Percentiles rank a stretch among this genome's conserved stretches.
These are phyloP conservation scores for Tulasnella sp. DNA, from an alignment of 768 basidiomycete species.

Conservation along the genomic window DNA sequence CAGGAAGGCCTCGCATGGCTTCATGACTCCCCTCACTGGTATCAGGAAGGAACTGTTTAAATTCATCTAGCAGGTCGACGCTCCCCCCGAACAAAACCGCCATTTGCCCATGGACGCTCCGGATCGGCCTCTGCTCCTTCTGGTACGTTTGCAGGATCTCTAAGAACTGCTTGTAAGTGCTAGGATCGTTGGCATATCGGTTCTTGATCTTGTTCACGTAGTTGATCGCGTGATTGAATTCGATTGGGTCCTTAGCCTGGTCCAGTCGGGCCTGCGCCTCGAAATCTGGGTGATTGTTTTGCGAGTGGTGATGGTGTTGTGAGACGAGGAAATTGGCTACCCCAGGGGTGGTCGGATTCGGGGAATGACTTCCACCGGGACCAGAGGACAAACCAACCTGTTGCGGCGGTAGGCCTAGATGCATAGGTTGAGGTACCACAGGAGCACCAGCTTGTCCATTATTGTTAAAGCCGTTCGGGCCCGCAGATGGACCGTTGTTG, in stretches of 20 bases:
- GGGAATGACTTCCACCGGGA: conserved; percentile 5
- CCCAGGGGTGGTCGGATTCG: conserved; percentile 14
- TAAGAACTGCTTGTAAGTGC: conserved; percentile 83
- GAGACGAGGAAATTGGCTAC: conserved; percentile 2
- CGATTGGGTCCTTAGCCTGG: conserved; percentile 23
- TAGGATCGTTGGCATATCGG: conserved; percentile 77
- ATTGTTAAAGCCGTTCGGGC: neutral
- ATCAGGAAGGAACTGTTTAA: conserved; percentile 22
- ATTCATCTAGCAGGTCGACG: conserved; percentile 54
- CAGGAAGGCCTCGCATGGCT: too few species aligned
- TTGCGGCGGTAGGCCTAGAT: conserved; percentile 1
- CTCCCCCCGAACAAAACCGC: conserved; percentile 72
- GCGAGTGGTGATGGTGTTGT: neutral
- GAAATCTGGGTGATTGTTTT: neutral
- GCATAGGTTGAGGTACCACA: neutral
- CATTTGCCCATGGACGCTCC: conserved; percentile 63
- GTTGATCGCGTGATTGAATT: conserved; percentile 91
- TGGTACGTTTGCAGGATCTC: conserved; percentile 84
- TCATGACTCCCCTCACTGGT: conserved; percentile 7
- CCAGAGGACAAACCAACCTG: neutral
- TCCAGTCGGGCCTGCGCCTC: neutral
- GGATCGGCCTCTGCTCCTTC: conserved; percentile 54
- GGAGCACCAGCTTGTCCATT: neutral
- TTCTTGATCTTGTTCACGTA: conserved; percentile 99
- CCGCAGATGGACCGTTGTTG: neutral